Evolutionary conservation across 306 rosid genomes (phyloP), one percentile per base, ranked within the genome.

Genomic region (Corylus avellana): DNA sequence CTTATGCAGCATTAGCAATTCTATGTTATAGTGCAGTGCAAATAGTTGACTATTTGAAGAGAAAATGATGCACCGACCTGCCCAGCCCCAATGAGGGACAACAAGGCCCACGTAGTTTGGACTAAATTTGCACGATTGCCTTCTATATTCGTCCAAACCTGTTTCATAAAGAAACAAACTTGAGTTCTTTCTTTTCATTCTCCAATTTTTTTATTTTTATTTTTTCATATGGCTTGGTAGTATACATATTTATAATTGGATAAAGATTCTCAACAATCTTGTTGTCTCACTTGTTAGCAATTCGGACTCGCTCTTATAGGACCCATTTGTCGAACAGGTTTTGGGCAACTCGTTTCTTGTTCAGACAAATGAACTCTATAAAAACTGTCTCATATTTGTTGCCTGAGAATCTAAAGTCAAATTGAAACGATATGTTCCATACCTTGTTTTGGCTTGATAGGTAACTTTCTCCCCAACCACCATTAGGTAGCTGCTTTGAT

Each of bases 401-500:
- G 1, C 32, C 1, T 29, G 32, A 1, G 3, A 22, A 8, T 62
- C 32, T 5, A 5, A 12, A 14, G 12, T 72, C 11, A 76, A 51
- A 77, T 57, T 39, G 27, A 61, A 53, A 77, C 48, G 57, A 75
- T 49, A 0, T 49, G 29, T 4, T 39, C 6, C 16, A n/a, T 70
- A 87, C 95, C 93, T 88, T 89, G 73, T 90, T 85, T 70, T 81
- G 90, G 81, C 92, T 76, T 12, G 97, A 86, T 72, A 89, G 86
- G 78, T 92, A 88, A 76, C 96, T 89, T 78, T 92, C 97, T 54
- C 97, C 96, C 97, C 97, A 92, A 0, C 96, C 96, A 71, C 96
- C 97, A 70, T 84, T 69, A 1, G 90, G 85, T 17, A 90, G 84
- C 75, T 92, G 96, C 81, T 90, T 92, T 72, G 92, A 90, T 14